Evolutionary conservation across 305 asterid species (phyloP), one percentile per base, ranked within the genome.

Genomic region (Fraxinus paxiana): DNA sequence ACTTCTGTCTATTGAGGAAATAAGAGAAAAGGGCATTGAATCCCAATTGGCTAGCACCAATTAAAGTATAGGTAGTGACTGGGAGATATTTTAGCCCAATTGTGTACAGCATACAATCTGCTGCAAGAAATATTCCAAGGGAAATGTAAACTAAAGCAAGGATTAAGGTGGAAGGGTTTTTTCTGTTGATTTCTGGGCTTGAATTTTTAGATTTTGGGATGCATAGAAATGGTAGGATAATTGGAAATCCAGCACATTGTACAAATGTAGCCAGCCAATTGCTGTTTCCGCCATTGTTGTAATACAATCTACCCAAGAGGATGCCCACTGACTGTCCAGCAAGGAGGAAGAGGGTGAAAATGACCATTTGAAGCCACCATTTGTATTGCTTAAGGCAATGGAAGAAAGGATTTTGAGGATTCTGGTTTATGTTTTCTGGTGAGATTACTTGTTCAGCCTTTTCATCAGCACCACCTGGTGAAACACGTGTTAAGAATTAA

Each of bases 21-120:
- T 78, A 83, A 0, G 97, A 90, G 77, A 92, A 92, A 3, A 91
- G 8, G 0, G 97, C 91, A 20, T 86, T 89, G 89, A 94, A 94
- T 1, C 86, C 95, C 13, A 94, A 73, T 3, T 94, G 97, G 79
- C 86, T 90, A 1, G 96, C 91, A 75, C 92, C 86, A 2, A 93
- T 82, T 3, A 93, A 79, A 20, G 97, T 90, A 41, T 82, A 93
- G 1, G 98, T 93, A 0, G 97, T 88, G 34, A 91, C 89, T 0
- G 98, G 91, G 20, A 93, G 91, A 70, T 90, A 81, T 1, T 84
- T 84, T 24, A 90, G 77, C 0, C 94, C 98, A 10, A 92, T 74
- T 5, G 96, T 81, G 82, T 90, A 92, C 10, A 91, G 15, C 91
- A 91, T 86, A 77, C 83, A 63, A 73, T 75, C 83, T 5, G 24